phyloP scores from a whole-genome alignment of 2,329 filamentous ascomycete genomes.

The Colletotrichum filicis region DNA sequence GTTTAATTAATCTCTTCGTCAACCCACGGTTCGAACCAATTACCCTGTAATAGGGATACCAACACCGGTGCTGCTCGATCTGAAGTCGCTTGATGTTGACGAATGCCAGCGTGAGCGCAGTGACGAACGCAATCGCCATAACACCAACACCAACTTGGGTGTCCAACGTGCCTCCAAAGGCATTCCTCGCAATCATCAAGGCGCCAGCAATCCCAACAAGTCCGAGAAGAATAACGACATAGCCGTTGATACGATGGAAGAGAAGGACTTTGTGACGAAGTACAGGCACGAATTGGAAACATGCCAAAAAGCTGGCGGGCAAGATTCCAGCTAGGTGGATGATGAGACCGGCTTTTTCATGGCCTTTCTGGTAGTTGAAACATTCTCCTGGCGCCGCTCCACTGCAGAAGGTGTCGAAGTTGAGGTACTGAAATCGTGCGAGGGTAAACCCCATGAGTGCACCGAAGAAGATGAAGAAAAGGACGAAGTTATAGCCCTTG shows the following conservation, averaged over 20 bases:
- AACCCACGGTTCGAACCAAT: too few species aligned
- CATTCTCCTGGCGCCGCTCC: conserved; percentile 49
- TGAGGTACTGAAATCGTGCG: conserved; percentile 58
- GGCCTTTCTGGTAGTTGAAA: conserved; percentile 44
- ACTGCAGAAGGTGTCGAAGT: conserved; percentile 43
- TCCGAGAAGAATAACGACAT: conserved; percentile 61
- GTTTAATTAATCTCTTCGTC: too few species aligned
- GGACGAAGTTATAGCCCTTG: conserved; percentile 66
- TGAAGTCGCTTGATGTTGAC: conserved; percentile 69
- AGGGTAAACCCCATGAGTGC: conserved; percentile 59
- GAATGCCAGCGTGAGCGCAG: conserved; percentile 57
- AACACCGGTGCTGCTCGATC: conserved; percentile 72
- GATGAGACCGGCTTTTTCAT: conserved; percentile 53
- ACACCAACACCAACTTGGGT: conserved; percentile 57
- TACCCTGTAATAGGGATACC: too few species aligned
- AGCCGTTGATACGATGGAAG: conserved; percentile 71
- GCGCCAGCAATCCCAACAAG: conserved; percentile 58
- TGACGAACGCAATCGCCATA: conserved; percentile 56
- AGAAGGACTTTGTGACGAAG: conserved; percentile 59
- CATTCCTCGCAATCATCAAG: conserved; percentile 61
- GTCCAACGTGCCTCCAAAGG: conserved; percentile 65
- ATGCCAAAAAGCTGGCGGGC: conserved; percentile 54
- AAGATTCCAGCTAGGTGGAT: conserved; percentile 58
- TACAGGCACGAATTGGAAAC: conserved; percentile 60
- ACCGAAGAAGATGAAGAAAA: conserved; percentile 62